Base-by-base conservation (phyloP, 2,329 filamentous ascomycete genomes). In the Neopestalotiopsis rosae region DNA sequence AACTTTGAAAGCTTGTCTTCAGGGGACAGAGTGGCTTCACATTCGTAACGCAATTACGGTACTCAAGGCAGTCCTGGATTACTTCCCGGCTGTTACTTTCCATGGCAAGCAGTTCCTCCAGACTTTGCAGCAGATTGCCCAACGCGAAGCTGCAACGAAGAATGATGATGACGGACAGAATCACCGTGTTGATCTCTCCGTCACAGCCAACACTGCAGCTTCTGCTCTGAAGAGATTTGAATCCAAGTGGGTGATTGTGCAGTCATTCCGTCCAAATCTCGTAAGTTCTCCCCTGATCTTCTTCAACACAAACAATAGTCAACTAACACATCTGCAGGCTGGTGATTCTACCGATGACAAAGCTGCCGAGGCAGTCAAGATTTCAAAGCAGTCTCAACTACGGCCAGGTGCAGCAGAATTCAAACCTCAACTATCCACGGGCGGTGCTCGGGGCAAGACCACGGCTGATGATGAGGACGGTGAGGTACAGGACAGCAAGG, bases 41-140 rank as follows among this genome's bases (percentile, higher is more conserved):
- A 97, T 98, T 77, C 91, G 95, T 67, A 99, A 99, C 78, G 94
- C 94, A 59, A 97, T 98, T 73, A 96, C 92, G 69, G 87, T 98
- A 4, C 85, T 99, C 69, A 97, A 96, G 78, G 88, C 89, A 12
- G 87, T 97, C 62, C 88, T 94, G 30, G 90, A 94, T 65, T 88
- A 90, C 75, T 99, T 97, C 85, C 97, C 96, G 4, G 92, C 91
- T 17, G 89, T 98, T 69, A 94, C 97, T 76, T 96, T 94, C 79
- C 95, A 97, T 87, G 96, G 94, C 42, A 86, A 84, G 52, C 87
- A 88, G 72, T 90, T 91, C 70, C 86, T 88, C 40, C 84, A 87
- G 45, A 86, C 92, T 73, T 85, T 93, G 24, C 88, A 90, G 72
- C 86, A 85, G n/a, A 90, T 95, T 68, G 86, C 88, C 28, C 86